These are phyloP conservation scores for Juglanconis sp. DNA, from an alignment of 2,329 filamentous ascomycete genomes.

Conservation along the genomic window DNA sequence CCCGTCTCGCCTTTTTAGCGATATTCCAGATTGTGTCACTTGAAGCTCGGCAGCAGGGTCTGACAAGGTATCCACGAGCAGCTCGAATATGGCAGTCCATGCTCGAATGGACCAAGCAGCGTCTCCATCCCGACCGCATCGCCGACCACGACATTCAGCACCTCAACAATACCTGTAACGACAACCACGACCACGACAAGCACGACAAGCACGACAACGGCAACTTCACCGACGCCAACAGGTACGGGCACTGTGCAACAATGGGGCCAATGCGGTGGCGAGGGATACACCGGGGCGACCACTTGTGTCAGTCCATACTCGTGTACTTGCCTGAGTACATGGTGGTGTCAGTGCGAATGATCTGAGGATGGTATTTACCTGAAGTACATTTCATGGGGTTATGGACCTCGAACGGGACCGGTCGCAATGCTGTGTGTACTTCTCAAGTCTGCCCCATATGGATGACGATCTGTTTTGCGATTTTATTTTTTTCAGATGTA, in stretches of 20 bases:
- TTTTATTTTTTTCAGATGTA: no score
- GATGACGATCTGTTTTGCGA: no score
- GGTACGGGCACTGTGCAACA: slow-evolving; percentile 23
- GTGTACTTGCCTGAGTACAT: slow-evolving; percentile 27
- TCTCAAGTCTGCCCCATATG: no score
- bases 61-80: background rate
- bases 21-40: background rate
- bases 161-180: background rate
- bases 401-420: no score
- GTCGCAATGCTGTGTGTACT: no score
- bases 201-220: background rate
- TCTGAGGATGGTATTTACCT: background rate
- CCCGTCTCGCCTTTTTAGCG: background rate
- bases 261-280: slow-evolving; percentile 36
- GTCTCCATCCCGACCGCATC: slow-evolving; percentile 1
- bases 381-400: no score
- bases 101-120: slow-evolving; percentile 3
- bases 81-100: slow-evolving; percentile 7
- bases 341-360: slow-evolving; percentile 32
- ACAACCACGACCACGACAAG: background rate
- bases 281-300: slow-evolving; percentile 31
- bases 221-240: background rate
- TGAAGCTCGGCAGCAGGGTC: no score
- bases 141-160: background rate
- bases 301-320: slow-evolving; percentile 29